A percentile compares a stretch with the other conserved stretches of the same genome.
These are phyloP conservation scores for Xylariaceae sp. DNA, from an alignment of 2,329 filamentous ascomycete species.

Conservation along the genomic window DNA sequence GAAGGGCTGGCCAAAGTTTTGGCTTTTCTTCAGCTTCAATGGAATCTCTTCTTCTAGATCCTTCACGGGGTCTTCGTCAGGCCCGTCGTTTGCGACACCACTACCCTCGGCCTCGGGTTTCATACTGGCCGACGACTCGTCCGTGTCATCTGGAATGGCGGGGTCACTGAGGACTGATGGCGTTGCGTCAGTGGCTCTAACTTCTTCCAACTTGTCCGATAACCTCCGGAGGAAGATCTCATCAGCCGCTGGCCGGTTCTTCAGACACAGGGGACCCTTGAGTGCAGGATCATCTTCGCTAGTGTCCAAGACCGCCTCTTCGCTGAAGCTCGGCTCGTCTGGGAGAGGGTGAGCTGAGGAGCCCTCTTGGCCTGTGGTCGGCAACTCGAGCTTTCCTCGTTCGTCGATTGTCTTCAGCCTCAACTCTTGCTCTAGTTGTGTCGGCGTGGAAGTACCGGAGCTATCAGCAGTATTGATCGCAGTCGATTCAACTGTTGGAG, in stretches of 20 bases:
- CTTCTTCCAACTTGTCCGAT: slow-evolving; percentile 46
- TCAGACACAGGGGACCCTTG: slow-evolving; percentile 48
- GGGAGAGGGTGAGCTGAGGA: no score
- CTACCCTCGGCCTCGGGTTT: slow-evolving; percentile 6
- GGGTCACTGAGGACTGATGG: slow-evolving; percentile 37
- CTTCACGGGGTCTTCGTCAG: slow-evolving; percentile 10
- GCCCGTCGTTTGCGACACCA: slow-evolving; percentile 11
- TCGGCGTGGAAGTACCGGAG: slow-evolving; percentile 37
- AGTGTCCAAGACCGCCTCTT: slow-evolving; percentile 33
- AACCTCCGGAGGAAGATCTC: slow-evolving; percentile 48
- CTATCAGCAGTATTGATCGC: slow-evolving; percentile 36
- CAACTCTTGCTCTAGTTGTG: slow-evolving; percentile 9
- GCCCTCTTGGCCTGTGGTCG: slow-evolving; percentile 3
- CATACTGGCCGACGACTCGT: neutral
- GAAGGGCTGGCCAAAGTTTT: slow-evolving; percentile 27
- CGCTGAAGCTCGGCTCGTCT: slow-evolving; percentile 1
- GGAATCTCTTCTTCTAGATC: slow-evolving; percentile 20
- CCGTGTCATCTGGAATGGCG: slow-evolving; percentile 4
- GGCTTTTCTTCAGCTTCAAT: slow-evolving; percentile 21
- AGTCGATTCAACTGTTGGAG: slow-evolving; percentile 41
- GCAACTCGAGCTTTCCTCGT: slow-evolving; percentile 15
- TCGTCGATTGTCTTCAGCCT: neutral
- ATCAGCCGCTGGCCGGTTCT: slow-evolving; percentile 51
- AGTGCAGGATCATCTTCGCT: slow-evolving; percentile 41
- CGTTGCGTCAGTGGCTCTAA: slow-evolving; percentile 40